These are phyloP conservation scores for Penicillium maclennaniae DNA, from an alignment of 495 filamentous ascomycete species.

Conservation along the genomic window DNA sequence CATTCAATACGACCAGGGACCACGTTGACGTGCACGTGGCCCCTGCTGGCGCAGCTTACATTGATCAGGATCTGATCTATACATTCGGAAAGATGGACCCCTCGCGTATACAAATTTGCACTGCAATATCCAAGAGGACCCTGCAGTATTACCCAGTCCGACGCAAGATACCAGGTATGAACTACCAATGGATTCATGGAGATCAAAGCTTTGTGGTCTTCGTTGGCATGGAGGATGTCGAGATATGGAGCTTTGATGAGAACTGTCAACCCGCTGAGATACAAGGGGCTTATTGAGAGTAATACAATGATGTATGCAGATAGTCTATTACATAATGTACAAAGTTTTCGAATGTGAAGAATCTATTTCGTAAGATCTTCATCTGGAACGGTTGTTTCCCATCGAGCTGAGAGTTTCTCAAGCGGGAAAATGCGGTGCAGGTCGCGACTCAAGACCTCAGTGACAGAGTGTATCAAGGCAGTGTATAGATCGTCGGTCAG, in stretches of 20 bases:
- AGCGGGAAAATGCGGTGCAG: not conserved
- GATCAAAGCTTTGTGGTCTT: not conserved
- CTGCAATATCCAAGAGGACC: not conserved
- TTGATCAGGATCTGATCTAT: not conserved
- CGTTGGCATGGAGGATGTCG: not conserved
- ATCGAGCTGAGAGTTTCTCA: not conserved
- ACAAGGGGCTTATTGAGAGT: not conserved
- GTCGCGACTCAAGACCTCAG: conserved; percentile 4
- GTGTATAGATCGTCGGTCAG: not conserved
- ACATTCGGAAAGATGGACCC: not conserved
- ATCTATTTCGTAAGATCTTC: not conserved
- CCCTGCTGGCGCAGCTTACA: not conserved
- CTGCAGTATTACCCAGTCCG: not conserved
- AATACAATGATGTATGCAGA: not conserved
- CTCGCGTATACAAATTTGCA: not conserved
- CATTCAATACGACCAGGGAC: not conserved
- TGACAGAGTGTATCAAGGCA: not conserved
- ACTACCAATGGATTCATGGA: not conserved
- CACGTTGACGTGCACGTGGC: not conserved
- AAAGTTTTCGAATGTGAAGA: not conserved
- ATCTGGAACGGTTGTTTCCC: not conserved
- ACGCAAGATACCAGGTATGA: not conserved
- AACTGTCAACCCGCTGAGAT: not conserved
- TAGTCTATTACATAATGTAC: not conserved
- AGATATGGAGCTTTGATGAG: not conserved